phyloP scores from a whole-genome alignment of 2,329 filamentous ascomycete species.

The Xylaria sp. region DNA sequence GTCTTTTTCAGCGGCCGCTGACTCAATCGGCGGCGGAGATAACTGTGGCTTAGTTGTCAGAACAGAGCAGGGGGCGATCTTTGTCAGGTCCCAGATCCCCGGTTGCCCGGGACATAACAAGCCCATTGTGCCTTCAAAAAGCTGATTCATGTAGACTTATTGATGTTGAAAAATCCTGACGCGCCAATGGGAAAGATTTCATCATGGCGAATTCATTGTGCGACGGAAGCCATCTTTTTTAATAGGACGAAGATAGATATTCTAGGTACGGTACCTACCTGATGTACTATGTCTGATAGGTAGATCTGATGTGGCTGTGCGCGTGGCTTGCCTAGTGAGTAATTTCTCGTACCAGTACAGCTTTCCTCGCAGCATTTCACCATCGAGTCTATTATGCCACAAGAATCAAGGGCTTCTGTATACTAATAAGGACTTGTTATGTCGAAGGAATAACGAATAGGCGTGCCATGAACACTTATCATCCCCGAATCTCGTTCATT shows the following conservation, averaged over 20 bases:
- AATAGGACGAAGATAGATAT: neutral
- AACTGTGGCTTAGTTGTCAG: constrained; percentile 26
- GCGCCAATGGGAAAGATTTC: neutral
- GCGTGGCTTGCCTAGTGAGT: too few relatives aligned
- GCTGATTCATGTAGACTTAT: neutral
- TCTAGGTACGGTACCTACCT: too few relatives aligned
- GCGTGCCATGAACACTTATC: too few relatives aligned
- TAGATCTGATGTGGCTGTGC: too few relatives aligned
- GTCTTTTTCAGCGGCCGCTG: constrained; percentile 41
- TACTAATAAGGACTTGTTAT: too few relatives aligned
- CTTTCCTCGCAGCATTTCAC: too few relatives aligned
- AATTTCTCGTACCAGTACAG: too few relatives aligned
- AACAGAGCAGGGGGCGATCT: neutral
- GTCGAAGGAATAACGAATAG: too few relatives aligned
- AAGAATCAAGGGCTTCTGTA: too few relatives aligned
- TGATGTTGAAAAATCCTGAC: neutral
- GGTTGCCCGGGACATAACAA: neutral
- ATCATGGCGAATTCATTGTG: neutral
- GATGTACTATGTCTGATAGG: too few relatives aligned
- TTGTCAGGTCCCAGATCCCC: neutral
- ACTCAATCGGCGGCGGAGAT: constrained; percentile 47
- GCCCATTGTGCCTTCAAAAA: neutral
- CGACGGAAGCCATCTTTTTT: neutral
- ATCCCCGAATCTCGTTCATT: too few relatives aligned
- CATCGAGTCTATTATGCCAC: too few relatives aligned